A percentile compares a stretch with the other conserved stretches of the same genome.
Evolutionary conservation across 2,329 filamentous ascomycete species (phyloP).

Genomic region (Fusarium irregulare): DNA sequence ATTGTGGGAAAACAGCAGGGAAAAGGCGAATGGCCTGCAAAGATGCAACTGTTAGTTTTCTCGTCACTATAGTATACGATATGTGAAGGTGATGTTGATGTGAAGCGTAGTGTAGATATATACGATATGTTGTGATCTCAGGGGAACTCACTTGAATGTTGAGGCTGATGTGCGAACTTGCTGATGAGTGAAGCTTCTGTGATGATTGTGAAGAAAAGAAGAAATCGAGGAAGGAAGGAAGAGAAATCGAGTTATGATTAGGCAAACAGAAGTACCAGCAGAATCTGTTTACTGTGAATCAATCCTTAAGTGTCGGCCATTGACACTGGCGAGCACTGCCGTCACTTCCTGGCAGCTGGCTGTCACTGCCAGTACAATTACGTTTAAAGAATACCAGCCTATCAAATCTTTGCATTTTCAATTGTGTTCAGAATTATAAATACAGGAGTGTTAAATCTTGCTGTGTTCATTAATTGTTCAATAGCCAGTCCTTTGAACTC

Average conservation of each 20-base stretch:
- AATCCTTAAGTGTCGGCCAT: background rate
- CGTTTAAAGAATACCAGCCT: background rate
- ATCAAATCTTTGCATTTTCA: background rate
- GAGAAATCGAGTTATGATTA: background rate
- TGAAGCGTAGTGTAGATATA: background rate
- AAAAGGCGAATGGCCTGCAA: background rate
- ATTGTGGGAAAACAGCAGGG: background rate
- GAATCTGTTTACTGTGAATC: conserved; percentile 13
- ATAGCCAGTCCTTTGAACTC: background rate
- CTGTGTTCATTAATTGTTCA: background rate
- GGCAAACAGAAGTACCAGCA: background rate
- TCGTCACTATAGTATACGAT: background rate
- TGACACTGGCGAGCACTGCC: background rate
- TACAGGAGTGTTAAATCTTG: background rate
- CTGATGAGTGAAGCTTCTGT: background rate
- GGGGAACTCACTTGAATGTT: conserved; percentile 7
- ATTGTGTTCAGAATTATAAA: background rate
- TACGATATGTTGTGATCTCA: background rate
- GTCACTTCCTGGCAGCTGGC: background rate
- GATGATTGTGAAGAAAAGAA: background rate
- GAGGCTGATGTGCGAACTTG: background rate
- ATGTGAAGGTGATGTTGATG: background rate
- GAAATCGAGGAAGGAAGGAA: background rate
- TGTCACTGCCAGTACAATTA: background rate
- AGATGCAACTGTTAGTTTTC: background rate